Base-by-base conservation (phyloP, 257 asterid species). In the Solanum clarkiae region DNA sequence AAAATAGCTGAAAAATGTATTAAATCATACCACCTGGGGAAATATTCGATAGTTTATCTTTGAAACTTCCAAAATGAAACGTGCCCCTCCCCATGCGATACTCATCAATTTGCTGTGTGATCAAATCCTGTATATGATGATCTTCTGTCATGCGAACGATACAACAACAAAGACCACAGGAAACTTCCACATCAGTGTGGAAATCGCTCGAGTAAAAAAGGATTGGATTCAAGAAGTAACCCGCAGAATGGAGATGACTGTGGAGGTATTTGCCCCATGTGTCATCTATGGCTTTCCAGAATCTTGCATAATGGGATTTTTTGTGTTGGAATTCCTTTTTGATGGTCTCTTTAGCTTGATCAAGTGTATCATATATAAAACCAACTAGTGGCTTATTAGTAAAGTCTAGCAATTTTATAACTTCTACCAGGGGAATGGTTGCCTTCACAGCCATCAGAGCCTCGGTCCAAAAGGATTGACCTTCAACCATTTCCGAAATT, bases 301-400 rank as follows among this genome's bases (percentile, higher is more conserved):
- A 87, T 10, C 85, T 93, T 22, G 15, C 11, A 85, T 92, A 90
- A 42, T 75, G 85, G 13, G 89, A 83, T 77, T 80, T 65, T 88
- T 77, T 90, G 80, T 68, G 15, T 59, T 84, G 74, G 57, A 94
- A 86, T 45, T 84, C 94, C 49, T 84, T 62, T 71, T 85, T 89
- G 42, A 95, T 95, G 1, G 88, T 88, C 84, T 91, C 98, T 86
- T 95, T 94, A 2, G 88, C 93, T 68, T 93, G 94, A 86, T 94
- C 95, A 3, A 94, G 86, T 4, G 91, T 94, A 13, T 95, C 93
- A 12, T 92, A 91, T 83, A 95, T 86, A 59, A 44, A 86, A 40
- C 89, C 93, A 26, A 91, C 69, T 45, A 88, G 90, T 5, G 87
- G 91, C 63, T 84, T 88, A 17, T 65, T 69, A n/a, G 42, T 68